phyloP scores from a whole-genome alignment of 1,284 basidiomycete genomes.

The Ganoderma sp. region DNA sequence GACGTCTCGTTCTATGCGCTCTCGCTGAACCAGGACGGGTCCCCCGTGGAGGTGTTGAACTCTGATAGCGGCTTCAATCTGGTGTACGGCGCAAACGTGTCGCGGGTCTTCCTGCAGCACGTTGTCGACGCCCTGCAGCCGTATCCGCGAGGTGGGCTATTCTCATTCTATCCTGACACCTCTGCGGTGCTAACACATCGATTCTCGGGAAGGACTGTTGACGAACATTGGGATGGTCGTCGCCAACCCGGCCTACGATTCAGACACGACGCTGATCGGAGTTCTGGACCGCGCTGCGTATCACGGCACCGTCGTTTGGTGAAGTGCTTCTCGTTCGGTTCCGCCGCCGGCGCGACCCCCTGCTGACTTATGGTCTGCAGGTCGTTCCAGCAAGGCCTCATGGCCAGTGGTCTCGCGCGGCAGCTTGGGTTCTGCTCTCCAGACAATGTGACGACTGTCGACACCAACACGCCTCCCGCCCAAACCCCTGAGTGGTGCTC shows the following conservation, averaged over 20 bases:
- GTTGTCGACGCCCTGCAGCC: slow-evolving; percentile 47
- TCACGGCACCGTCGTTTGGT: slow-evolving; percentile 52
- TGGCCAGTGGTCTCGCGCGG: slow-evolving; percentile 48
- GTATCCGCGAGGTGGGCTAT: slow-evolving; percentile 46
- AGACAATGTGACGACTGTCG: slow-evolving; percentile 30
- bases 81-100: slow-evolving; percentile 45
- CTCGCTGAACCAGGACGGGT: slow-evolving; percentile 41
- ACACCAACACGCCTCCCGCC: slow-evolving; percentile 26
- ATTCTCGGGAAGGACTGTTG: slow-evolving; percentile 39
- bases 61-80: slow-evolving; percentile 50
- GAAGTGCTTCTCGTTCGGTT: not conserved
- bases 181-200: not conserved
- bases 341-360: not conserved
- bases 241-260: slow-evolving; percentile 50
- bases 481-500: slow-evolving; percentile 45
- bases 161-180: not conserved
- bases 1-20: slow-evolving; percentile 42
- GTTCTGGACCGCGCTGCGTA: slow-evolving; percentile 47
- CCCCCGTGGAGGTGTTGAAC: slow-evolving; percentile 44
- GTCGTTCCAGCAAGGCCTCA: slow-evolving; percentile 48
- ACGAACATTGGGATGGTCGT: slow-evolving; percentile 52
- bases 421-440: slow-evolving; percentile 46
- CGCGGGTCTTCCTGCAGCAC: slow-evolving; percentile 41
- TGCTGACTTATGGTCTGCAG: slow-evolving; percentile 3
- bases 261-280: slow-evolving; percentile 44